Evolutionary conservation across 2,329 filamentous ascomycete species (phyloP).

Genomic region (Furcasterigmium furcatum): DNA sequence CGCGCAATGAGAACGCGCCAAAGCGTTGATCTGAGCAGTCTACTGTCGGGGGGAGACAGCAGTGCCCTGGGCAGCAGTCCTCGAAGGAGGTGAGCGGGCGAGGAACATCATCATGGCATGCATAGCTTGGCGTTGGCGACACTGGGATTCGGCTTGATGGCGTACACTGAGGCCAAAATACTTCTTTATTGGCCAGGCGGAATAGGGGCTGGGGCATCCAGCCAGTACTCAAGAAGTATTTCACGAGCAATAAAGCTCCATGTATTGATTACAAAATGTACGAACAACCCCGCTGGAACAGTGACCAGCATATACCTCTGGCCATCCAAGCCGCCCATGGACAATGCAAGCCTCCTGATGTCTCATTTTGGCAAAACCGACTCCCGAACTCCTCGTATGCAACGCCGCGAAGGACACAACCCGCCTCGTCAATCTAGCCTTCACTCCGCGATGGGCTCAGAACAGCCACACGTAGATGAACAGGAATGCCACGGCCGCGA

Average conservation of each 20-base stretch:
- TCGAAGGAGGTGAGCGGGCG: slow-evolving; percentile 24
- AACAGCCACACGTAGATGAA: slow-evolving; percentile 95
- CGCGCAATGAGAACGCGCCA: slow-evolving; percentile 1
- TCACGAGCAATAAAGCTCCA: not conserved
- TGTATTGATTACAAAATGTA: slow-evolving; percentile 4
- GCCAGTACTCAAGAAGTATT: not conserved
- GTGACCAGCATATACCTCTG: not conserved
- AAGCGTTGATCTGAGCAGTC: slow-evolving; percentile 55
- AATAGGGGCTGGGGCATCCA: too few relatives aligned
- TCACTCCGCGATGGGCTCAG: slow-evolving; percentile 32
- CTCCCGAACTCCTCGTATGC: not conserved
- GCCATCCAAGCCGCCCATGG: not conserved
- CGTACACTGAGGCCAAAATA: too few relatives aligned
- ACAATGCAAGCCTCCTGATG: not conserved
- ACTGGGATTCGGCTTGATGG: not conserved
- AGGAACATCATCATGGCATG: not conserved
- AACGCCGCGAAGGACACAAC: not conserved
- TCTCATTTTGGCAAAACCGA: not conserved
- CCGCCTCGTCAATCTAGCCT: not conserved
- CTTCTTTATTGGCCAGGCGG: too few relatives aligned
- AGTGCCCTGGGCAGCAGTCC: slow-evolving; percentile 55
- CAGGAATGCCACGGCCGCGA: slow-evolving; percentile 74
- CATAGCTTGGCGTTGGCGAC: not conserved
- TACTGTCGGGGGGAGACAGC: slow-evolving; percentile 55
- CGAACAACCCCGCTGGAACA: not conserved